phyloP scores from a whole-genome alignment of 2,329 filamentous ascomycete genomes.

The Aspergillus tamarii region DNA sequence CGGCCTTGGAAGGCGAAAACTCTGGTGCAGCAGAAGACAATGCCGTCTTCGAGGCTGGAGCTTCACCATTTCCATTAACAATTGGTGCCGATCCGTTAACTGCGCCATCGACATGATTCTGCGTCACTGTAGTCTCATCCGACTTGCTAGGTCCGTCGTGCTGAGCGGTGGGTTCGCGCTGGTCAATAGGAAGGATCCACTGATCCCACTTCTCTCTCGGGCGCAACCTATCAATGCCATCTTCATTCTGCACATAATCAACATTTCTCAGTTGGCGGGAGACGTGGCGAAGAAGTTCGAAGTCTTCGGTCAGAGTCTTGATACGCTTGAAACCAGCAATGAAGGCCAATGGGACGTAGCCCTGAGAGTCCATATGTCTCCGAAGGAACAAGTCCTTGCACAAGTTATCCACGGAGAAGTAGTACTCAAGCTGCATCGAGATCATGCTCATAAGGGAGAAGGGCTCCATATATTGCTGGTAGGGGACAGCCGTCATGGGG shows the following conservation, averaged over 20 bases:
- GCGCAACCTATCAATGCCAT: slow-evolving; percentile 78
- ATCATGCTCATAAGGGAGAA: slow-evolving; percentile 61
- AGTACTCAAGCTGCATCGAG: slow-evolving; percentile 76
- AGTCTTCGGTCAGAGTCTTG: slow-evolving; percentile 70
- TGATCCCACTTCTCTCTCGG: slow-evolving; percentile 75
- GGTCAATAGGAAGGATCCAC: slow-evolving; percentile 73
- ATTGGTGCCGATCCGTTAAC: slow-evolving; percentile 34
- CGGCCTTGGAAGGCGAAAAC: slow-evolving; percentile 55
- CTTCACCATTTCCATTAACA: slow-evolving; percentile 46
- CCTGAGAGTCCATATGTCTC: slow-evolving; percentile 91
- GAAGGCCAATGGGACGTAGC: slow-evolving; percentile 79
- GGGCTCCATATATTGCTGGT: slow-evolving; percentile 61
- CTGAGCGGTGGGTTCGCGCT: slow-evolving; percentile 73
- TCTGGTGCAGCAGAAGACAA: slow-evolving; percentile 67
- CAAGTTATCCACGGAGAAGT: slow-evolving; percentile 94
- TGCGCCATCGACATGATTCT: slow-evolving; percentile 32
- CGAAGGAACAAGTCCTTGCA: slow-evolving; percentile 91
- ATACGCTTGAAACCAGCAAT: slow-evolving; percentile 88
- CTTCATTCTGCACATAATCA: slow-evolving; percentile 74
- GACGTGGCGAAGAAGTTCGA: slow-evolving; percentile 73
- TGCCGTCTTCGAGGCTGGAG: slow-evolving; percentile 50
- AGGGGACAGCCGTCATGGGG: slow-evolving; percentile 61
- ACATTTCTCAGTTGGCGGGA: slow-evolving; percentile 73
- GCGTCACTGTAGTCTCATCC: slow-evolving; percentile 46
- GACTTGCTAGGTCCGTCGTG: slow-evolving; percentile 61